These are phyloP conservation scores for Effrenium voratum DNA, from an alignment of 73 alveolate species.

Conservation along the genomic window DNA sequence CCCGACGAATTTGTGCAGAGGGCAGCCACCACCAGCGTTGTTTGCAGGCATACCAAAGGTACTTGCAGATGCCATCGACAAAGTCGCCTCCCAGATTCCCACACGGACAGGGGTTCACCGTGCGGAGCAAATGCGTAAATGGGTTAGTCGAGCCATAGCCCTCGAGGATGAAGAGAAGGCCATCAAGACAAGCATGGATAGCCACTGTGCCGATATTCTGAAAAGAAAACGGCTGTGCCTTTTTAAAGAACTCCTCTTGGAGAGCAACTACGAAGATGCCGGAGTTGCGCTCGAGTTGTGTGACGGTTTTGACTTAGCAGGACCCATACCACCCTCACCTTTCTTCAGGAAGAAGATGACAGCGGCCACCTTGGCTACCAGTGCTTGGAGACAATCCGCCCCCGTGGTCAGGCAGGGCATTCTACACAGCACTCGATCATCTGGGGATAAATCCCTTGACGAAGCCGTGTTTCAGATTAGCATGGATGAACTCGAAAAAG, in stretches of 20 bases:
- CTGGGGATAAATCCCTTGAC: background rate
- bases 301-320: background rate
- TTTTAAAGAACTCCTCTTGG: background rate
- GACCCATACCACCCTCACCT: background rate
- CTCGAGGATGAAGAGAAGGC: background rate
- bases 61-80: background rate
- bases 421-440: background rate
- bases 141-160: background rate
- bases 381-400: background rate
- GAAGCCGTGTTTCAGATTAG: background rate
- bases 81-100: background rate
- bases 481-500: background rate
- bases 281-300: background rate
- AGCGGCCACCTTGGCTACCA: background rate
- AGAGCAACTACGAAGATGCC: background rate
- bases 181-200: background rate
- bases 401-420: background rate
- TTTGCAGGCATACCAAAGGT: background rate
- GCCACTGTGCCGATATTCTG: background rate
- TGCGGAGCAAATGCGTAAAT: background rate
- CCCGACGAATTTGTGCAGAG: background rate
- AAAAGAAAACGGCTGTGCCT: background rate
- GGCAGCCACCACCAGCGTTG: background rate
- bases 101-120: background rate
- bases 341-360: background rate